Percentiles rank a stretch among this genome's conserved stretches.
phyloP scores from a whole-genome alignment of 2,329 filamentous ascomycete species.

The Berkeleyomyces rouxiae region DNA sequence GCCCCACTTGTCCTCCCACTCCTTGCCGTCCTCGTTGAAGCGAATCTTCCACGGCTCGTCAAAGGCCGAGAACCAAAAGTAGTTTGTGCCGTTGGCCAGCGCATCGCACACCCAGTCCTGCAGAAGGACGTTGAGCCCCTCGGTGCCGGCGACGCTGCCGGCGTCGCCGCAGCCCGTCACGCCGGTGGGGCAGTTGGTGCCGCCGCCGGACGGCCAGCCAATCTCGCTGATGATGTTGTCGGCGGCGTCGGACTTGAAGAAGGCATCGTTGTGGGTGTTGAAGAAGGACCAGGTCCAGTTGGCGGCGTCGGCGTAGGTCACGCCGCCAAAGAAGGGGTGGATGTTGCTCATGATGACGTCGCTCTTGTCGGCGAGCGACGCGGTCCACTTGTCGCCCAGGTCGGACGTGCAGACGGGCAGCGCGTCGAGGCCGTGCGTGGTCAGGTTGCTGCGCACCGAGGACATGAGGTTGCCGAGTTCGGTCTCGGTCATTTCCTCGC shows the following conservation, averaged over 20 bases:
- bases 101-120: slow-evolving; percentile 68
- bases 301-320: slow-evolving; percentile 49
- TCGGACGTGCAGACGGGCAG: slow-evolving; percentile 78
- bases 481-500: slow-evolving; percentile 53
- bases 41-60: slow-evolving; percentile 87
- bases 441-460: slow-evolving; percentile 57
- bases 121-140: slow-evolving; percentile 76
- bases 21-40: slow-evolving; percentile 50
- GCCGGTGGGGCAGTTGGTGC: slow-evolving; percentile 47
- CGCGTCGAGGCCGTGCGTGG: slow-evolving; percentile 38
- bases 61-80: slow-evolving; percentile 96
- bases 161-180: slow-evolving; percentile 35
- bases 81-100: slow-evolving; percentile 68
- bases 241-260: slow-evolving; percentile 44
- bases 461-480: slow-evolving; percentile 47
- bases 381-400: slow-evolving; percentile 73
- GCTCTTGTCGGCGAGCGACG: slow-evolving; percentile 48
- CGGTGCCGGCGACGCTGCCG: slow-evolving; percentile 61
- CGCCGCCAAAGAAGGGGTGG: slow-evolving; percentile 86
- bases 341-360: slow-evolving; percentile 95
- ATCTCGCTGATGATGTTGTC: slow-evolving; percentile 79
- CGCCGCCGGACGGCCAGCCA: slow-evolving; percentile 76
- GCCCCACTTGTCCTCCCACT: slow-evolving; percentile 95
- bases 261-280: slow-evolving; percentile 46
- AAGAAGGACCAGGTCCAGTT: slow-evolving; percentile 76